Conservation (phyloP, 2,329 filamentous ascomycete genomes). For the Trichoderma sp. region DNA sequence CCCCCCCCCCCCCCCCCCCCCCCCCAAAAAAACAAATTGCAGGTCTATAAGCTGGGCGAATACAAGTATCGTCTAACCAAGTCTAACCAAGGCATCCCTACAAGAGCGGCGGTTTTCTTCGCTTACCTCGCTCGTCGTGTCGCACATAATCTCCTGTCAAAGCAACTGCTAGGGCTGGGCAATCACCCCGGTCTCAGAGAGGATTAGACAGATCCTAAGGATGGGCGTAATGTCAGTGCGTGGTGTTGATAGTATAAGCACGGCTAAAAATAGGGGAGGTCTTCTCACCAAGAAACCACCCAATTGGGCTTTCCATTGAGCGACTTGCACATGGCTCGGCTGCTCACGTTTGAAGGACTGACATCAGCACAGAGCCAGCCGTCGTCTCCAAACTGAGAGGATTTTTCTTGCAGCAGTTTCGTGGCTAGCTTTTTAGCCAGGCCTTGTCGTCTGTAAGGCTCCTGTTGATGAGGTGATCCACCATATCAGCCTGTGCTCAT, state of each 20-base stretch:
- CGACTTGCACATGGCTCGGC: conserved; percentile 59
- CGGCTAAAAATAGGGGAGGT: neutral
- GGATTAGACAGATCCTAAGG: neutral
- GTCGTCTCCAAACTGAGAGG: conserved; percentile 44
- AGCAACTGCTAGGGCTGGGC: neutral
- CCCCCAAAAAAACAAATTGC: neutral
- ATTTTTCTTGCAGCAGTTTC: conserved; percentile 54
- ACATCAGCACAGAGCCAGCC: conserved; percentile 63
- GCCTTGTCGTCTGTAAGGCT: conserved; percentile 56
- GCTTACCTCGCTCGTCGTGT: neutral
- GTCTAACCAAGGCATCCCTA: neutral
- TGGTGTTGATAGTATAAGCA: neutral
- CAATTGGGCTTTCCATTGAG: conserved; percentile 56
- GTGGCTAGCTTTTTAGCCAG: conserved; percentile 60
- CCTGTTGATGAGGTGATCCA: conserved; percentile 34
- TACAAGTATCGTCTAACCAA: neutral
- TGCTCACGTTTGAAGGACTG: conserved; percentile 55
- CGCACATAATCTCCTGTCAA: neutral
- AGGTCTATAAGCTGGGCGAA: neutral
- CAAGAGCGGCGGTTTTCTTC: neutral
- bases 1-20: neutral
- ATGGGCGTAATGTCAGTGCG: neutral
- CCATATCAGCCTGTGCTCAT: neutral
- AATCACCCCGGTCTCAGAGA: neutral
- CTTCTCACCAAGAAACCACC: conserved; percentile 56